Evolutionary conservation across 2,329 filamentous ascomycete species (phyloP), one percentile per base, ranked within the genome.

Genomic region (Chrysosporium keratinophilum): DNA sequence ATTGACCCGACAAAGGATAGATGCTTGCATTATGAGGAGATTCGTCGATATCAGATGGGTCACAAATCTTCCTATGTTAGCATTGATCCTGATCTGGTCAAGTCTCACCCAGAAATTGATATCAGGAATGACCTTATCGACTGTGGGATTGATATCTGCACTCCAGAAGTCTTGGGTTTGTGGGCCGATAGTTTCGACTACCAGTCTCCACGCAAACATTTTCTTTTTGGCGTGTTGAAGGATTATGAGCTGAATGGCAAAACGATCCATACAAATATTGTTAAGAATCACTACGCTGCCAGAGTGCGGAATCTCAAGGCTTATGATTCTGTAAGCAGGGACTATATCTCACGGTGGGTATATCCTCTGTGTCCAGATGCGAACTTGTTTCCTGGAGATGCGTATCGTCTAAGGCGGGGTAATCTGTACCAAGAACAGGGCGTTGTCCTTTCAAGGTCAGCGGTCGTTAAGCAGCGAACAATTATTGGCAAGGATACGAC

Each of bases 151-250:
- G 93, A 98, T 67, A 97, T 98, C 59, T 97, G 91, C 71, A 97
- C 93, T 0, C 90, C 91, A 0, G 93, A 97, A 65, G 90, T 96
- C 7, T 78, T 97, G 42, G 90, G 90, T 6, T 74, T 97, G 54
- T 98, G 93, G 88, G 93, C 89, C 7, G 93, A 98, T 71, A 95
- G 90, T 65, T 98, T 97, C 63, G 91, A 98, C 68, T 97, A 95
- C 68, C 89, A 96, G 67, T 78, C 89, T 6, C 88, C 91, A 1
- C 81, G 90, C 52, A 85, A 84, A 63, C 88, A 95, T 63, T 96
- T 95, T 63, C 72, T 98, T 35, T 87, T 90, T 66, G 90, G 90
- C 56, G 89, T 97, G 1, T 74, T 98, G 52, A 96, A 96, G 72
- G 93, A 98, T 67, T 95, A 88, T 74, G 93, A 98, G 67, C 76